These are phyloP conservation scores for Epichloe gansuensis DNA, from an alignment of 2,329 filamentous ascomycete genomes.

Conservation along the genomic window DNA sequence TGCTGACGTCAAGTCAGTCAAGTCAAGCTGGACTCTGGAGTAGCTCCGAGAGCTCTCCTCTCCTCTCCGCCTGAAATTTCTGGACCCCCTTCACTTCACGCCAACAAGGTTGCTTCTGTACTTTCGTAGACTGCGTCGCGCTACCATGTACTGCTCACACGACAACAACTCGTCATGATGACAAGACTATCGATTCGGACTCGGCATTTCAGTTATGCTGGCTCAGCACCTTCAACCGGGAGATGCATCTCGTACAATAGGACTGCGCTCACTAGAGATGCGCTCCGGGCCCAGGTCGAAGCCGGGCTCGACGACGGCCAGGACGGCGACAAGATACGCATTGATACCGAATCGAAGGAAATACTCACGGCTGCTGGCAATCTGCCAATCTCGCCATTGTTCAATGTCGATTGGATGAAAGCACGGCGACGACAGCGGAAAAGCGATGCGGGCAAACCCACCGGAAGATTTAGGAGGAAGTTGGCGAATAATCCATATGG, in stretches of 20 bases:
- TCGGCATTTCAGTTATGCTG: constrained; percentile 11
- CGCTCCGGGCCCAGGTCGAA: constrained; percentile 20
- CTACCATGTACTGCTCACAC: not conserved
- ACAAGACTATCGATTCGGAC: constrained; percentile 3
- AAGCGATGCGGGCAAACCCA: constrained; percentile 17
- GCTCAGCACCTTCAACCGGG: constrained; percentile 1
- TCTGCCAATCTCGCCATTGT: constrained; percentile 42
- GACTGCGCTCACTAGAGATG: constrained; percentile 16
- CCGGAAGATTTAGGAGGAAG: constrained; percentile 41
- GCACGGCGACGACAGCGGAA: constrained; percentile 31
- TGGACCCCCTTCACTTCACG: no score
- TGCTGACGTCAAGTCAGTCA: not conserved
- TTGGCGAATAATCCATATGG: constrained; percentile 54
- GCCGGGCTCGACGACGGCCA: constrained; percentile 19
- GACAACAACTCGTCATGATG: not conserved
- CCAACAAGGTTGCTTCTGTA: not conserved
- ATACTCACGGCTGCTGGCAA: constrained; percentile 32
- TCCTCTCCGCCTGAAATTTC: constrained; percentile 3
- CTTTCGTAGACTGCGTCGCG: not conserved
- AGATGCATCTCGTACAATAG: constrained; percentile 24
- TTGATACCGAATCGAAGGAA: constrained; percentile 30
- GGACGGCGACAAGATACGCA: constrained; percentile 17
- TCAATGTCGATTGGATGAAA: constrained; percentile 38
- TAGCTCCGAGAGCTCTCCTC: not conserved
- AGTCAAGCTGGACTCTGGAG: not conserved